phyloP scores from a whole-genome alignment of 139 green algal species.

The Chlamydomonas eustigma region DNA sequence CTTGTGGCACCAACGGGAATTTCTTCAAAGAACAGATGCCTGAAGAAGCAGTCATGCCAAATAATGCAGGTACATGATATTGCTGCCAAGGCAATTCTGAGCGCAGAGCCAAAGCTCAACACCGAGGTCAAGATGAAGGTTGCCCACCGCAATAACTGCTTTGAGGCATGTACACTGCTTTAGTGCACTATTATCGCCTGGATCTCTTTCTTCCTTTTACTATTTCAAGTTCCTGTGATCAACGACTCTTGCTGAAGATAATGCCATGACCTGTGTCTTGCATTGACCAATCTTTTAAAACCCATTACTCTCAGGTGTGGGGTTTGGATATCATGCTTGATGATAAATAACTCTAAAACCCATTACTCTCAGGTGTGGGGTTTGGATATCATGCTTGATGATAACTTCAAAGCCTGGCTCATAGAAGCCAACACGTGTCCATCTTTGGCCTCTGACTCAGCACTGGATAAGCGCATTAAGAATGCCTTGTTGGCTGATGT shows the following conservation, averaged over 20 bases:
- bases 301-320: no score
- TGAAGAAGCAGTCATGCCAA: no score
- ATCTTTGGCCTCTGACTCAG: slow-evolving; percentile 33
- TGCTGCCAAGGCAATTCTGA: slow-evolving; percentile 40
- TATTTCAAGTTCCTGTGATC: no score
- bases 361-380: slow-evolving; percentile 62
- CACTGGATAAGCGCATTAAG: slow-evolving; percentile 45
- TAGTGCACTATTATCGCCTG: neutral
- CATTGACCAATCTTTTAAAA: no score
- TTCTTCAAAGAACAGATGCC: no score
- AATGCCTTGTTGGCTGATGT: slow-evolving; percentile 39
- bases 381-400: slow-evolving; percentile 63
- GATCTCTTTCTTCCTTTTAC: no score
- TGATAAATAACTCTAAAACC: no score
- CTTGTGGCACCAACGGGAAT: no score
- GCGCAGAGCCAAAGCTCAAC: slow-evolving; percentile 53
- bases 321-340: slow-evolving; percentile 67
- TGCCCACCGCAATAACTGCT: slow-evolving; percentile 47
- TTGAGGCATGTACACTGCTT: slow-evolving; percentile 36
- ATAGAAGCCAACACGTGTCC: slow-evolving; percentile 63
- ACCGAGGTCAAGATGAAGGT: slow-evolving; percentile 58
- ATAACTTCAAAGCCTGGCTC: slow-evolving; percentile 40
- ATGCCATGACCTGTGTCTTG: no score
- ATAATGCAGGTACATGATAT: slow-evolving; percentile 54
- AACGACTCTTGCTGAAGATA: no score